Conservation (phyloP, 2,329 filamentous ascomycete genomes). For the Magnaporthales sp. region DNA sequence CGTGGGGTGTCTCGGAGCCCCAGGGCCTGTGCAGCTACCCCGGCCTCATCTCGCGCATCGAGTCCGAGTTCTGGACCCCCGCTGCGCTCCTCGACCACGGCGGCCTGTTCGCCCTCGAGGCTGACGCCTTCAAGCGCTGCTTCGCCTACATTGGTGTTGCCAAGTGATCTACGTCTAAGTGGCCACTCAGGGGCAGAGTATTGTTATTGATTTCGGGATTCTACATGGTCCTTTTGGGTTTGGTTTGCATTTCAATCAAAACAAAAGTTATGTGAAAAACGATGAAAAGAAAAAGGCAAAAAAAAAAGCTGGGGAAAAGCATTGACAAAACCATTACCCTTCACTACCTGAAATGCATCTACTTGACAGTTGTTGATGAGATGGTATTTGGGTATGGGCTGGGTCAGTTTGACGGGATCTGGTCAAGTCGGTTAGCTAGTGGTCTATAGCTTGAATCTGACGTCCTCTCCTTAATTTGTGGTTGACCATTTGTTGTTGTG, state of each 20-base stretch:
- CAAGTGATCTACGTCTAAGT: neutral
- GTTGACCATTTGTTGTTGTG: neutral
- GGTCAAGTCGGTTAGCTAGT: neutral
- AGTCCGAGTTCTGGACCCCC: conserved; percentile 15
- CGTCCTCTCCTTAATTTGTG: neutral
- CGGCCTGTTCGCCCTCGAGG: conserved; percentile 15
- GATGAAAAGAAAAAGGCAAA: neutral
- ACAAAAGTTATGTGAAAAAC: neutral
- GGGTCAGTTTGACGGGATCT: neutral
- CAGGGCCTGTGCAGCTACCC: conserved; percentile 28
- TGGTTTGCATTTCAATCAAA: neutral
- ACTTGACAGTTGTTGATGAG: neutral
- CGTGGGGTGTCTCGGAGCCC: conserved; percentile 34
- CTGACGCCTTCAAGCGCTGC: conserved; percentile 10
- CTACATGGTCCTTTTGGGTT: neutral
- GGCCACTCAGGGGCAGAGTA: neutral
- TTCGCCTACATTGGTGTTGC: conserved; percentile 6
- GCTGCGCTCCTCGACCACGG: conserved; percentile 11
- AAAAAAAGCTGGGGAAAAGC: neutral
- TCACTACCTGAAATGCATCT: neutral
- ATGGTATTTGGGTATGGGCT: neutral
- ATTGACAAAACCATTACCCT: neutral
- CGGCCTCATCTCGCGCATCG: conserved; percentile 27
- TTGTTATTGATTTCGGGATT: neutral
- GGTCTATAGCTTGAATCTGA: neutral